Conservation (phyloP, 495 filamentous ascomycete species). For the Articulospora tetracladia region DNA sequence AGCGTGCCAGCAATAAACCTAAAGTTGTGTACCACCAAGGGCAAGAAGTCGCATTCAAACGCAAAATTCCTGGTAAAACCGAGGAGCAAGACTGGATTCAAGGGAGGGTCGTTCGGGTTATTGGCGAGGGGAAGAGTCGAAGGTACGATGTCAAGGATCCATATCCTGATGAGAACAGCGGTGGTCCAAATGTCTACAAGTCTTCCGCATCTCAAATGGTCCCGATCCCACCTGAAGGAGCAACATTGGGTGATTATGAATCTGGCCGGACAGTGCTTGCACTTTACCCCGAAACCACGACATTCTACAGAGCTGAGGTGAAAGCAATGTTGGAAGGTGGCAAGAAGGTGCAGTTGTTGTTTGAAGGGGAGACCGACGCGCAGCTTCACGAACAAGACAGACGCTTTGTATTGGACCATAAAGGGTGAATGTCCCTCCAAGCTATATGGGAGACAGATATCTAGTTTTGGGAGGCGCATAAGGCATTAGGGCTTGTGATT, state of each 20-base stretch:
- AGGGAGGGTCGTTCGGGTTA: conserved; percentile 78
- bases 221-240: conserved; percentile 63
- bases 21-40: conserved; percentile 58
- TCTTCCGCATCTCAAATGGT: conserved; percentile 80
- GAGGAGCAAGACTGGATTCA: conserved; percentile 83
- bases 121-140: conserved; percentile 82
- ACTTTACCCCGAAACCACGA: conserved; percentile 87
- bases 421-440: conserved; percentile 7
- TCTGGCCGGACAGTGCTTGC: conserved; percentile 78
- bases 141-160: conserved; percentile 94
- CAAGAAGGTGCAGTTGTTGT: conserved; percentile 59
- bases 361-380: conserved; percentile 83
- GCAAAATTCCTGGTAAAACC: conserved; percentile 61
- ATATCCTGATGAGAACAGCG: conserved; percentile 72
- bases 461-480: too few relatives aligned
- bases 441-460: too few relatives aligned
- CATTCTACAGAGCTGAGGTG: conserved; percentile 95
- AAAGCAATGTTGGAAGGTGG: conserved; percentile 58
- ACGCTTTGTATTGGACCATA: conserved; percentile 74
- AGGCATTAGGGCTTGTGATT: neutral
- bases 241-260: conserved; percentile 64
- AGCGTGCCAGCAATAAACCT: conserved; percentile 27
- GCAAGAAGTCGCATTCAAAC: conserved; percentile 84
- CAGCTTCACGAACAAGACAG: conserved; percentile 74
- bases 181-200: conserved; percentile 63